Evolutionary conservation across 2,329 filamentous ascomycete genomes (phyloP).

Genomic region (Chaetomiaceae sp.): DNA sequence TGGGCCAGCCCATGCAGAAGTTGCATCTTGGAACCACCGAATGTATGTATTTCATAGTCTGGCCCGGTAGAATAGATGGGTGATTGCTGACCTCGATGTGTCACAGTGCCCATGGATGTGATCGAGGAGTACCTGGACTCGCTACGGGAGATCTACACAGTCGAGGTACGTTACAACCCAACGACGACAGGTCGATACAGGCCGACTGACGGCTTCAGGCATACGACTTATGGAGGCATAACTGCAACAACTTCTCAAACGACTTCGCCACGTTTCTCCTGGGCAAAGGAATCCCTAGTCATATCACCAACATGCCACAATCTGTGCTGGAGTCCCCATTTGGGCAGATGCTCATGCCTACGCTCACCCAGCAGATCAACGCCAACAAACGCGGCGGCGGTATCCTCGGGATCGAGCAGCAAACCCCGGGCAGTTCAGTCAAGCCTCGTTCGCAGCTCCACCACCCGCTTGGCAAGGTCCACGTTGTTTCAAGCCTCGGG

Average conservation of each 20-base stretch:
- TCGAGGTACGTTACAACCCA: constrained; percentile 50
- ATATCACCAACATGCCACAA: constrained; percentile 81
- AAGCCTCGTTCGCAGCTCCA: constrained; percentile 29
- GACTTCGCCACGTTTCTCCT: constrained; percentile 86
- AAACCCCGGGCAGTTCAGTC: constrained; percentile 26
- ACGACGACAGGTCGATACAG: no score
- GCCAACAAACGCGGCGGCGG: constrained; percentile 47
- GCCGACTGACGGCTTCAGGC: constrained; percentile 46
- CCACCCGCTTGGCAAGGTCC: constrained; percentile 48
- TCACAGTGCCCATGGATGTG: constrained; percentile 67
- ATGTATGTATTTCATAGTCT: constrained; percentile 11
- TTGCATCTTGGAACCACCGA: constrained; percentile 71
- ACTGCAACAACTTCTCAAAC: constrained; percentile 97
- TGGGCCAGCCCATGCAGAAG: constrained; percentile 76
- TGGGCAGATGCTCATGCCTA: constrained; percentile 80
- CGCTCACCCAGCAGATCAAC: constrained; percentile 52
- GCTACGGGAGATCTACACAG: constrained; percentile 74
- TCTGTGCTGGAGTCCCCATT: constrained; percentile 57
- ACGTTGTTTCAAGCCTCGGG: constrained; percentile 53
- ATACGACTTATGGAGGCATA: constrained; percentile 86
- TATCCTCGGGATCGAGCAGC: constrained; percentile 48
- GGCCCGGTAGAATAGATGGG: no score
- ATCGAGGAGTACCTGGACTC: constrained; percentile 86
- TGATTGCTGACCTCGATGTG: background rate
- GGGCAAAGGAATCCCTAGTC: constrained; percentile 79